phyloP scores from a whole-genome alignment of 371 early-diverging fungal genomes.

The Mortierella sp. region DNA sequence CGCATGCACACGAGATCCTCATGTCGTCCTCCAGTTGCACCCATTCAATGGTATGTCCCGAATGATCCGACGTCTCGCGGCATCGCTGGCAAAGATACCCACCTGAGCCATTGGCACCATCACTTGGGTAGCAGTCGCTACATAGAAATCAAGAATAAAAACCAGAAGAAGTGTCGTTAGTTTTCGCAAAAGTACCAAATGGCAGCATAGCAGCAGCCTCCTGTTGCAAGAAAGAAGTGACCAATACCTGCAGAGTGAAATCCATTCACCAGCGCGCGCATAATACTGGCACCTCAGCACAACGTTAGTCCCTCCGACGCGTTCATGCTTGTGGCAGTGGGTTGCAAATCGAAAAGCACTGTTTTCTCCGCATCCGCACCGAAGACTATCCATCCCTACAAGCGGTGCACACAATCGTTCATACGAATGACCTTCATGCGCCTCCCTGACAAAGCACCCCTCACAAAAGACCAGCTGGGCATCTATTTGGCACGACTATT shows the following conservation, averaged over 20 bases:
- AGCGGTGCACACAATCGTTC: constrained; percentile 13
- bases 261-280: constrained; percentile 46
- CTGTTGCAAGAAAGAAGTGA: not conserved
- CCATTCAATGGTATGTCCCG: constrained; percentile 33
- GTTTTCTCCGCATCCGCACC: constrained; percentile 52
- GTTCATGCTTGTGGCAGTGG: constrained; percentile 44
- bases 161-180: not conserved
- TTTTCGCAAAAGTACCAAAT: not conserved
- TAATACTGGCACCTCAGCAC: constrained; percentile 37
- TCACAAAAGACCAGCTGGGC: constrained; percentile 34
- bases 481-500: constrained; percentile 50
- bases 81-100: constrained; percentile 47
- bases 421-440: constrained; percentile 41
- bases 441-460: constrained; percentile 44
- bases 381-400: not conserved
- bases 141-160: not conserved
- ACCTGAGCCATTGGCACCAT: not conserved
- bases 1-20: constrained; percentile 36
- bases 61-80: constrained; percentile 41
- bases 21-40: constrained; percentile 26
- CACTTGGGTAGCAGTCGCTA: constrained; percentile 39
- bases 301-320: constrained; percentile 43
- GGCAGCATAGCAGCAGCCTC: not conserved
- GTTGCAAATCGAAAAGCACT: constrained; percentile 53
- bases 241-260: constrained; percentile 37